These are phyloP conservation scores for Xanthoconium stramineum DNA, from an alignment of 768 basidiomycete species.

Conservation along the genomic window DNA sequence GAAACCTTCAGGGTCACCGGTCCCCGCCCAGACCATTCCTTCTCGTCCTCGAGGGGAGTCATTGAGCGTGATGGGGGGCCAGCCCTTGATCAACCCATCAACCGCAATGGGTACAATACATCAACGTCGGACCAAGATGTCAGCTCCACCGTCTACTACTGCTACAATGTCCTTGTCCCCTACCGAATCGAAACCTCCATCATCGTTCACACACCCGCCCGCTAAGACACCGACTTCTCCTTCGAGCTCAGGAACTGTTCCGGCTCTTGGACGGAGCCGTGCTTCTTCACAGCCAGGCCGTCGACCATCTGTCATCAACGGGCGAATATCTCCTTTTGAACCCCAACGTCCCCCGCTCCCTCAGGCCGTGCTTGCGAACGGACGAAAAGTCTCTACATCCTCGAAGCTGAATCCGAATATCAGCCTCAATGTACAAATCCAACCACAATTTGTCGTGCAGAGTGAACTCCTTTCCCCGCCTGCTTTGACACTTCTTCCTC, in stretches of 20 bases:
- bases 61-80: slow-evolving; percentile 37
- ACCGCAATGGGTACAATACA: slow-evolving; percentile 63
- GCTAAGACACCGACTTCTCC: slow-evolving; percentile 38
- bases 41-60: slow-evolving; percentile 56
- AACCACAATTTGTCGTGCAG: slow-evolving; percentile 49
- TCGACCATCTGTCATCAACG: slow-evolving; percentile 55
- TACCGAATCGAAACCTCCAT: slow-evolving; percentile 37
- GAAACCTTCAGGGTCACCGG: slow-evolving; percentile 49
- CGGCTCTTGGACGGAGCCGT: slow-evolving; percentile 49
- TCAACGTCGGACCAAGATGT: slow-evolving; percentile 63
- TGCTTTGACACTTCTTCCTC: slow-evolving; percentile 41
- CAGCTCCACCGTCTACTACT: slow-evolving; percentile 49
- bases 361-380: slow-evolving; percentile 36
- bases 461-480: slow-evolving; percentile 47
- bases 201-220: slow-evolving; percentile 31
- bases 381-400: slow-evolving; percentile 61
- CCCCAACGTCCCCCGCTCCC: slow-evolving; percentile 52
- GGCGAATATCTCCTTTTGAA: slow-evolving; percentile 51
- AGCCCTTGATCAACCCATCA: slow-evolving; percentile 55
- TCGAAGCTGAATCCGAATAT: slow-evolving; percentile 53
- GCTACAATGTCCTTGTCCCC: slow-evolving; percentile 30
- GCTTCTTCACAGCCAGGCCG: slow-evolving; percentile 79
- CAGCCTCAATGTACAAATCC: slow-evolving; percentile 41
- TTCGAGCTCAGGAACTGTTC: slow-evolving; percentile 34
- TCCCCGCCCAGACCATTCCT: slow-evolving; percentile 36